Base-by-base conservation (phyloP, 768 basidiomycete genomes). In the Coprinellus micaceus region DNA sequence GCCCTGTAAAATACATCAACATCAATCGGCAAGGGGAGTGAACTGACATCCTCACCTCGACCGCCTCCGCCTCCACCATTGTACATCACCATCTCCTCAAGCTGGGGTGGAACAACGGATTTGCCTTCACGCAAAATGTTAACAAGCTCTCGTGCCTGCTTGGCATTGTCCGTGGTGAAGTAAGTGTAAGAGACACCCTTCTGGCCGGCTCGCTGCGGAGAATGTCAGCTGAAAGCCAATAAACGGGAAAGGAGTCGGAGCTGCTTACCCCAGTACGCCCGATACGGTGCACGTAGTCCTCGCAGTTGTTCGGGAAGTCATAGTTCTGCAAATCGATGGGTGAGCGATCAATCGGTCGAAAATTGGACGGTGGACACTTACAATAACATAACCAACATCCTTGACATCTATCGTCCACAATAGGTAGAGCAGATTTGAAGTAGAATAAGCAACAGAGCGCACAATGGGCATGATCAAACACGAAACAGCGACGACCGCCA, bases 271-370 rank as follows among this genome's bases (percentile, higher is more conserved):
- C 95, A 61, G 96, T 97, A 70, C 96, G 94, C 61, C 96, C 97
- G 66, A 99, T 99, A 63, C 96, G 93, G 75, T 99, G 96, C 58
- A 98, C 94, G 73, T 98, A 98, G 73, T 97, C 95, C 77, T 96
- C 94, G 66, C 91, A 92, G 68, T 96, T 95, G 75, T 97, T 97
- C 1, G 95, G 94, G 79, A 98, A 97, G 70, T 98, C 95, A 70
- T 91, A 95, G 74, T 94, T 94, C 94, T 95, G 62, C 2, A 51
- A 43, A n/a, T n/a, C n/a, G n/a, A n/a, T n/a, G n/a, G n/a, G n/a
- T n/a, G n/a, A n/a, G n/a, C n/a, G n/a, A n/a, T n/a, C n/a, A n/a
- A n/a, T n/a, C n/a, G n/a, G n/a, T n/a, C n/a, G n/a, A n/a, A n/a
- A n/a, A n/a, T n/a, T n/a, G n/a, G n/a, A 29, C 48, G 50, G 41